These are phyloP conservation scores for Kodamaea alishanica DNA, from an alignment of 1,139 yeast genomes.

Conservation along the genomic window DNA sequence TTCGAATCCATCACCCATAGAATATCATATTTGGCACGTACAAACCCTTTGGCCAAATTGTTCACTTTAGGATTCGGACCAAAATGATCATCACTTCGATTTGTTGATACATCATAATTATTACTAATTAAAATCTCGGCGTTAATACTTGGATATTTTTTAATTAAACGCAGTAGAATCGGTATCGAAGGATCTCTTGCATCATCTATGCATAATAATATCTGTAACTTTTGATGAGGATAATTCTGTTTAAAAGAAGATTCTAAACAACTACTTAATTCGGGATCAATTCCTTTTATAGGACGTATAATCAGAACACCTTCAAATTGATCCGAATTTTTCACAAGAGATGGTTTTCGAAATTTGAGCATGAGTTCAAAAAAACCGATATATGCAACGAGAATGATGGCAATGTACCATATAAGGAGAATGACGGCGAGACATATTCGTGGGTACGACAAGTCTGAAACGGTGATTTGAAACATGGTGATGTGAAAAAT, in stretches of 20 bases:
- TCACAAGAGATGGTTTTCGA: slow-evolving; percentile 20
- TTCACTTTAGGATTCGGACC: slow-evolving; percentile 93
- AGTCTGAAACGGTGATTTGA: not conserved
- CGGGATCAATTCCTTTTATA: slow-evolving; percentile 79
- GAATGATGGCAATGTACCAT: slow-evolving; percentile 45
- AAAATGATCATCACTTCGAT: slow-evolving; percentile 40
- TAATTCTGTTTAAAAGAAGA: slow-evolving; percentile 69
- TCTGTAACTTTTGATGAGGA: slow-evolving; percentile 56
- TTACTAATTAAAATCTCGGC: slow-evolving; percentile 54
- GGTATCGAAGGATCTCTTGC: slow-evolving; percentile 62
- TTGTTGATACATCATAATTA: slow-evolving; percentile 24
- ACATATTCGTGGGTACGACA: slow-evolving; percentile 10
- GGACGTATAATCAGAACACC: slow-evolving; percentile 85
- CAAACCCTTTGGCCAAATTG: slow-evolving; percentile 76
- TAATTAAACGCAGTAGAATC: slow-evolving; percentile 48
- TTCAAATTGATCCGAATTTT: slow-evolving; percentile 25
- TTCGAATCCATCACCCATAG: slow-evolving; percentile 89
- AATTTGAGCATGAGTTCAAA: slow-evolving; percentile 41
- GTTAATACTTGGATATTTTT: slow-evolving; percentile 55
- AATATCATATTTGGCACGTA: slow-evolving; percentile 63
- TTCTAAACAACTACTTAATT: slow-evolving; percentile 62
- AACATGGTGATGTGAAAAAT: not conserved
- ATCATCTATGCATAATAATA: slow-evolving; percentile 72
- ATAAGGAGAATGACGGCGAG: slow-evolving; percentile 22
- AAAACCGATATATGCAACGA: slow-evolving; percentile 47